A percentile compares a stretch with the other conserved stretches of the same genome.
Conservation (phyloP, 805 yeast genomes). For the Pichia californica region DNA sequence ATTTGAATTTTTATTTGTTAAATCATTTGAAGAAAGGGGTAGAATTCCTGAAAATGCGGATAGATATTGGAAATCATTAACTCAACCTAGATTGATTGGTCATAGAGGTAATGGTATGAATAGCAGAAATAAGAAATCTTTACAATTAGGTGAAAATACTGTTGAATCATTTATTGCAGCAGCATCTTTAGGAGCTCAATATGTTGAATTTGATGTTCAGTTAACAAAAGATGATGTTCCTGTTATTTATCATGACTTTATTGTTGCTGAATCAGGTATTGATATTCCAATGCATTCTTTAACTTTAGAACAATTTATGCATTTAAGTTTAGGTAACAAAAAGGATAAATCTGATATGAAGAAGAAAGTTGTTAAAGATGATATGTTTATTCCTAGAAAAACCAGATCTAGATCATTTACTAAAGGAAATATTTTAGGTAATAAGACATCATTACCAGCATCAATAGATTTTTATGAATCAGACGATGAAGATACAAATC, state of each 20-base stretch:
- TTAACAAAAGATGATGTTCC: constrained; percentile 87
- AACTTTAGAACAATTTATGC: constrained; percentile 82
- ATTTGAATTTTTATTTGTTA: constrained; percentile 68
- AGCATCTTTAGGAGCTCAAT: constrained; percentile 91
- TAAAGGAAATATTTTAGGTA: constrained; percentile 8
- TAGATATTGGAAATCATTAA: constrained; percentile 87
- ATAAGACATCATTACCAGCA: background rate
- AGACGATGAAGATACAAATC: constrained; percentile 30
- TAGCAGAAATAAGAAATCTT: constrained; percentile 57
- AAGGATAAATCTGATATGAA: constrained; percentile 12
- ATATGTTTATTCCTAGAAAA: constrained; percentile 24
- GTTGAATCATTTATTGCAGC: constrained; percentile 94
- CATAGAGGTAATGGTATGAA: constrained; percentile 95
- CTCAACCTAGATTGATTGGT: constrained; percentile 87
- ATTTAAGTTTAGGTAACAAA: constrained; percentile 34
- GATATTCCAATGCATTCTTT: constrained; percentile 94
- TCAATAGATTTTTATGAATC: background rate
- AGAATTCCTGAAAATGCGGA: constrained; percentile 62
- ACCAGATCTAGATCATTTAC: constrained; percentile 34
- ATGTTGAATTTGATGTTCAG: constrained; percentile 96
- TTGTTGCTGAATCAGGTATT: constrained; percentile 92
- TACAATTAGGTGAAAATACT: constrained; percentile 93
- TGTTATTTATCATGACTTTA: constrained; percentile 89
- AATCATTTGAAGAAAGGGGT: constrained; percentile 65
- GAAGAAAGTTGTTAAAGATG: constrained; percentile 24